A percentile compares a stretch with the other conserved stretches of the same genome.
Evolutionary conservation across 306 rosid species (phyloP).

Genomic region (Boehmeria nivea): DNA sequence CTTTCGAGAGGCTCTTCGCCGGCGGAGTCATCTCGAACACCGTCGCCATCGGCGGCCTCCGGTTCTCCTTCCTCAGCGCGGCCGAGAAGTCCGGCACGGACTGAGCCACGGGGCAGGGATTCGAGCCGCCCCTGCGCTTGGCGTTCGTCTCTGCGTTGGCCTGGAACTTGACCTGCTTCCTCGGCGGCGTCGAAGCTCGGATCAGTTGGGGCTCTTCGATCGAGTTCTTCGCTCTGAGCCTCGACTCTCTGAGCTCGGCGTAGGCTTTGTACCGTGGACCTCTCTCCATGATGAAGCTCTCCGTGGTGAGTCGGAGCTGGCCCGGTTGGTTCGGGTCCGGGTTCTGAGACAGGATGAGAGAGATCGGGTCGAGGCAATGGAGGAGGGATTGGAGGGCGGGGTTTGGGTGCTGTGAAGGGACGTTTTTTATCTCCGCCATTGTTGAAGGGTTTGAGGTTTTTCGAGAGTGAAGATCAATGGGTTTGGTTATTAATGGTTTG

Average conservation of each 20-base stretch:
- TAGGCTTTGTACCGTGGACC: conserved; percentile 79
- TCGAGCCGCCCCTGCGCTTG: conserved; percentile 21
- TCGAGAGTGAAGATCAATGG: conserved; percentile 3
- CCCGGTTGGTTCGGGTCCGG: conserved; percentile 21
- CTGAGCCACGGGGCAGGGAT: conserved; percentile 53
- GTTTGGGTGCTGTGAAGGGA: conserved; percentile 25
- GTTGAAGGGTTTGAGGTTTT: conserved; percentile 15
- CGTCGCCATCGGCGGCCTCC: conserved; percentile 48
- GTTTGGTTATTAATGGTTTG: conserved; percentile 17
- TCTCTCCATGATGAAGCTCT: conserved; percentile 51
- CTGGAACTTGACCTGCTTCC: conserved; percentile 65
- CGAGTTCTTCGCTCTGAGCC: conserved; percentile 37
- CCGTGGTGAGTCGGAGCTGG: conserved; percentile 38
- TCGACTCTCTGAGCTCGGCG: conserved; percentile 55
- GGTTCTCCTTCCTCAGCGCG: conserved; percentile 65
- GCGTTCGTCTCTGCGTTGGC: conserved; percentile 14
- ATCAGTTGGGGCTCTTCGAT: conserved; percentile 17
- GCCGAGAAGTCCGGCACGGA: conserved; percentile 93
- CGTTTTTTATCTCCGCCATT: conserved; percentile 43
- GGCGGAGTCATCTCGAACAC: conserved; percentile 71
- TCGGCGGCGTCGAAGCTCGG: conserved; percentile 29
- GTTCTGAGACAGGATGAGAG: conserved; percentile 58
- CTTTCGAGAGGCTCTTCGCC: conserved; percentile 37
- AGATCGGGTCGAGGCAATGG: conserved; percentile 63
- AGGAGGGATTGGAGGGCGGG: conserved; percentile 37